Conservation (phyloP, 2,329 filamentous ascomycete species). For the Ceratocystis lukuohia region DNA sequence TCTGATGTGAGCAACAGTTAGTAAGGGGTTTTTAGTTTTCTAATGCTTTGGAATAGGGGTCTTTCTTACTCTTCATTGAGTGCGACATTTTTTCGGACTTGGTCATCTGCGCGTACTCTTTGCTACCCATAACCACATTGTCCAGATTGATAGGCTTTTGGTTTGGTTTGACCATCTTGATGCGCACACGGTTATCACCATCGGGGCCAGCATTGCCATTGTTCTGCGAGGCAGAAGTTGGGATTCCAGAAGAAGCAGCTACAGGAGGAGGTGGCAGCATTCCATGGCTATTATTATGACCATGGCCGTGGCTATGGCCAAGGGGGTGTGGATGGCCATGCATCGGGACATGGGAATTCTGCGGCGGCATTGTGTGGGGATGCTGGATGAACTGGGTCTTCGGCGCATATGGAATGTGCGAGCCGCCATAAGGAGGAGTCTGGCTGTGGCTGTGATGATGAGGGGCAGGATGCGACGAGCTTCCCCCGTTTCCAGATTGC, state of each 20-base stretch:
- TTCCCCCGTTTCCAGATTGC: not conserved
- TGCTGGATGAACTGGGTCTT: conserved; percentile 15
- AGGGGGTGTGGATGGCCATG: not conserved
- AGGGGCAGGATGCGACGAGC: not conserved
- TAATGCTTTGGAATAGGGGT: not conserved
- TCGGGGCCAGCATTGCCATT: not conserved
- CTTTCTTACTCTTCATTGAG: conserved; percentile 46
- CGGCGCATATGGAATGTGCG: conserved; percentile 6
- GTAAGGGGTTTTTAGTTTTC: conserved; percentile 16
- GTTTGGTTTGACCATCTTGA: conserved; percentile 19
- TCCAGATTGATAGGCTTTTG: conserved; percentile 18
- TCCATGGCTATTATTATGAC: not conserved
- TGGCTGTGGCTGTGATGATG: not conserved
- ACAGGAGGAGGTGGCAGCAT: not conserved
- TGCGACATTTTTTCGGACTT: conserved; percentile 55
- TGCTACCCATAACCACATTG: conserved; percentile 24
- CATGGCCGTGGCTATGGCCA: not conserved
- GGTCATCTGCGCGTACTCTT: conserved; percentile 48
- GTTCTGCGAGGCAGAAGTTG: not conserved
- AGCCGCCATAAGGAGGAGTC: not conserved
- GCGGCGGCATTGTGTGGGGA: not conserved
- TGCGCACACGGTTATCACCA: conserved; percentile 12
- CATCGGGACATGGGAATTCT: not conserved
- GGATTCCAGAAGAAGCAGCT: not conserved
- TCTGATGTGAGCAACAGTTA: conserved; percentile 29